Base-by-base conservation (phyloP, 352 stramenopile species). In the Thalassiosira mediterranea region DNA sequence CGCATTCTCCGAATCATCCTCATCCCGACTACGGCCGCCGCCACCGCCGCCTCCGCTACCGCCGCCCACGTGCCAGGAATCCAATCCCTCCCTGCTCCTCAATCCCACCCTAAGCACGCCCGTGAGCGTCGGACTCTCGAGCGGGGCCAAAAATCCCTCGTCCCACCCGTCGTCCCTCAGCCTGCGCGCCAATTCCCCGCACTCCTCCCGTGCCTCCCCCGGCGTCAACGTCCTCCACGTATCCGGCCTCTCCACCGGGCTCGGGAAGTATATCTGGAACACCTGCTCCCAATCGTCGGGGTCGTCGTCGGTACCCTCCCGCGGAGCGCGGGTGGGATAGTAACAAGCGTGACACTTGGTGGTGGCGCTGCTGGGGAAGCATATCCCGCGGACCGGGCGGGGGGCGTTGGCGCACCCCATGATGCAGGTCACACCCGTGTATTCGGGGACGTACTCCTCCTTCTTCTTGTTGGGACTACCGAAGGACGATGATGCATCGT, bases 211-310 rank as follows among this genome's bases (percentile, higher is more conserved):
- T 28, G 59, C 69, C 17, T 82, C 72, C 32, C 67, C 49, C 15
- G 68, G 47, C 7, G 72, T 76, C 11, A 86, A 53, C 3, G 72
- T 82, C 4, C 80, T 52, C 83, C 83, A 90, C 25, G 54, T 80
- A 48, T 83, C 72, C 0, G 75, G 48, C 10, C 76, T n/a, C 62
- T 82, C 61, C 11, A 72, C 57, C 1, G 61, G 52, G 15, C 56
- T 71, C 49, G 83, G 83, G 51, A 90, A 88, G 40, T 87, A 83
- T 29, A 90, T 80, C 80, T 90, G 83, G 70, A 90, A 90, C n/a
- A 82, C 79, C 60, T 79, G 62, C 72, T 90, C 79, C 29, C 63
- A 56, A 25, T 72, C 21, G 15, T 54, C 23, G 8, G 26, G 0
- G 25, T 17, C 38, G 15, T 63, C 28, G 1, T 29, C 32, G 21